A percentile compares a stretch with the other conserved stretches of the same genome.
These are phyloP conservation scores for Ostreobium quekettii DNA, from an alignment of 139 green algal species.

Conservation along the genomic window DNA sequence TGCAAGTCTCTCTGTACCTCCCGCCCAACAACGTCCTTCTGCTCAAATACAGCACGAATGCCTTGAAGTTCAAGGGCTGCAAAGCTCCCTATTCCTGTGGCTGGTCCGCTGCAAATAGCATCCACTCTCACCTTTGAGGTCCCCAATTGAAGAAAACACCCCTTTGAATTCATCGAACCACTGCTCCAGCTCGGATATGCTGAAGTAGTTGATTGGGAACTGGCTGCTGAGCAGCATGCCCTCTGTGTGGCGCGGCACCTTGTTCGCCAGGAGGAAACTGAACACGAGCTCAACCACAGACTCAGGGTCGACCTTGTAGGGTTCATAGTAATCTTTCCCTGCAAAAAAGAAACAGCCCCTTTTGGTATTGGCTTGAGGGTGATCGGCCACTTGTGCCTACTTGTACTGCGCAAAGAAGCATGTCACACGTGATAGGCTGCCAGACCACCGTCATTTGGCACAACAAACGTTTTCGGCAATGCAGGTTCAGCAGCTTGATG, in stretches of 20 bases:
- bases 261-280: slow-evolving; percentile 48
- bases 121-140: not conserved
- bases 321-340: slow-evolving; percentile 60
- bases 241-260: slow-evolving; percentile 30
- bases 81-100: not conserved
- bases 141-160: slow-evolving; percentile 31
- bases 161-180: slow-evolving; percentile 50
- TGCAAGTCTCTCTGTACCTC: not conserved
- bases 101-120: not conserved
- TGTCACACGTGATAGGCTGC: too few relatives aligned
- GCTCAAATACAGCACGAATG: too few relatives aligned
- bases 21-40: too few relatives aligned
- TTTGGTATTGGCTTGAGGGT: too few relatives aligned
- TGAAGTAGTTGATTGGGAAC: slow-evolving; percentile 90
- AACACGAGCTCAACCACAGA: slow-evolving; percentile 44
- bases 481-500: too few relatives aligned
- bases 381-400: too few relatives aligned
- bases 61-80: not conserved
- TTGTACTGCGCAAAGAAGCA: too few relatives aligned
- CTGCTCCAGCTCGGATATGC: slow-evolving; percentile 72
- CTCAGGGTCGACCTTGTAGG: slow-evolving; percentile 38
- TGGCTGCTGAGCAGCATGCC: slow-evolving; percentile 36
- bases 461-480: too few relatives aligned
- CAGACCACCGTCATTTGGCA: too few relatives aligned
- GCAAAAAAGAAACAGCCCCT: not conserved